phyloP scores from a whole-genome alignment of 139 green algal genomes.

The Tetradesmus lagerheimii region DNA sequence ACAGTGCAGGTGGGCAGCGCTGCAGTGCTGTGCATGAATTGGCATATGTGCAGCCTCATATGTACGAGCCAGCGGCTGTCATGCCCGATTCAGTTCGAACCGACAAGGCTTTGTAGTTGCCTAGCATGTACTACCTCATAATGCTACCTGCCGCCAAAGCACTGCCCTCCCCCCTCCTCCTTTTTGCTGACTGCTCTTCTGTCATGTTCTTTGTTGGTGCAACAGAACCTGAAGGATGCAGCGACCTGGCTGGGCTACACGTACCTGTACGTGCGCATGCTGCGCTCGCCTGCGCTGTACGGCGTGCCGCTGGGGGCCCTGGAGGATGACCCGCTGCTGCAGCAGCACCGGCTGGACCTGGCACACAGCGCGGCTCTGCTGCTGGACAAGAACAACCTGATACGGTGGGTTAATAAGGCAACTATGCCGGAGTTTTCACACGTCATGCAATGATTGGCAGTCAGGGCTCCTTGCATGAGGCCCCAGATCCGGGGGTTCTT shows the following conservation, averaged over 20 bases:
- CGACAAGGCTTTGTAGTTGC: no score
- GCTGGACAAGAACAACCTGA: conserved; percentile 93
- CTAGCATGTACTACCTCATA: no score
- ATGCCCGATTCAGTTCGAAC: no score
- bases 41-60: no score
- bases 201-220: conserved; percentile 59
- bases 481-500: no score
- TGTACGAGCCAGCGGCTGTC: no score
- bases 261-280: conserved; percentile 98
- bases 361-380: conserved; percentile 88
- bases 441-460: no score
- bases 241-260: conserved; percentile 93
- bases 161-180: not conserved
- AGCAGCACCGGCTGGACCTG: conserved; percentile 91
- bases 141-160: not conserved
- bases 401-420: conserved; percentile 64
- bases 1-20: no score
- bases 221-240: conserved; percentile 85
- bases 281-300: conserved; percentile 94
- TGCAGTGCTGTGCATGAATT: no score
- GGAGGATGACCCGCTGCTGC: conserved; percentile 88
- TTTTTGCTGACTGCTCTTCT: not conserved
- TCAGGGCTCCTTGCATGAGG: no score
- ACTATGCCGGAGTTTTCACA: no score
- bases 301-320: conserved; percentile 82